Evolutionary conservation across 306 rosid species (phyloP).

Genomic region (Delonix regia): DNA sequence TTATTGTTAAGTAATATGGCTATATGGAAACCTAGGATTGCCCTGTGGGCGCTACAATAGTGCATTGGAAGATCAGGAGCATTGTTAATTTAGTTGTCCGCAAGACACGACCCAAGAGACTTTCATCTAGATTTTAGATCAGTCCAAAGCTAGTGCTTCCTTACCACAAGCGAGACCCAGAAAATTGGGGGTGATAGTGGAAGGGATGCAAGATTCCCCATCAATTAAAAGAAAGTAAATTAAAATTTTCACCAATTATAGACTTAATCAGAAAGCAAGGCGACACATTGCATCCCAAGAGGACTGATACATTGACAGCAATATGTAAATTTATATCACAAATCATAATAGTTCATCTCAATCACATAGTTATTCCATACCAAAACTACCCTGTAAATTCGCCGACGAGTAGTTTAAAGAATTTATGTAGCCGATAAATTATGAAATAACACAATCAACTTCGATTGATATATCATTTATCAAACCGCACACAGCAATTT

Average conservation of each 20-base stretch:
- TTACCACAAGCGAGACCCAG: not conserved
- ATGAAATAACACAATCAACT: not conserved
- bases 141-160: slow-evolving; percentile 13
- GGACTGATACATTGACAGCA: not conserved
- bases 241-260: not conserved
- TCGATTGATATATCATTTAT: not conserved
- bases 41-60: not conserved
- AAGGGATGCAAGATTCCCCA: not conserved
- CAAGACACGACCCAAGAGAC: not conserved
- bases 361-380: not conserved
- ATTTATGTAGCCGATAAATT: not conserved
- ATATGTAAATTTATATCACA: not conserved
- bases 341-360: not conserved
- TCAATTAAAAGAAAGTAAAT: not conserved
- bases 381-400: slow-evolving; percentile 6
- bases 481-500: not conserved
- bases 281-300: not conserved
- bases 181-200: not conserved
- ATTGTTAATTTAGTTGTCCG: not conserved
- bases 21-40: not conserved
- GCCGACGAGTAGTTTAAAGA: not conserved
- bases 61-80: not conserved
- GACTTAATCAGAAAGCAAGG: not conserved
- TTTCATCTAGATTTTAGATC: not conserved
- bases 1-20: not conserved